Base-by-base conservation (phyloP, 331 rosid species). In the Telfairia occidentalis region DNA sequence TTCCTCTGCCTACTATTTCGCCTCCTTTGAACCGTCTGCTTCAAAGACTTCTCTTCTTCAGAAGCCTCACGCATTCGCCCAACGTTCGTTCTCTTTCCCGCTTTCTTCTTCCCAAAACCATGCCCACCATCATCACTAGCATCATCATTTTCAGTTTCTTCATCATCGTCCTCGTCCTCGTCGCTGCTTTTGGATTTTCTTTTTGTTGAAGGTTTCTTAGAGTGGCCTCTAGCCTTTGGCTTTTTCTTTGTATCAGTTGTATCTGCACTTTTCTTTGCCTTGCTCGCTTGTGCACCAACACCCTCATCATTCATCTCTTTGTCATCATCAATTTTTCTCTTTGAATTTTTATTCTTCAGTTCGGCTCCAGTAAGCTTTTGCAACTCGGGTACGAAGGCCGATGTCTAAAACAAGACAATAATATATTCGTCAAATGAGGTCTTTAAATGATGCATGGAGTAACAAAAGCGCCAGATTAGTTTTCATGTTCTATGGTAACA, bases 331-430 rank as follows among this genome's bases (percentile, higher is more conserved):
- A 63, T 54, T 61, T 73, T 75, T 70, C 80, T 81, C 88, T 79
- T 83, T 28, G 87, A 84, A 46, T 80, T 71, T 82, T 58, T 71
- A 79, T 81, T 88, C 82, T 24, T 78, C 34, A 80, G 78, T 83
- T 94, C 83, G 50, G 79, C 87, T 79, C 96, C 92, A 63, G 75
- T 81, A 35, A 88, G 89, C 89, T 88, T 89, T 84, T 94, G 98
- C 87, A 94, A 65, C 88, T 91, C 98, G 3, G 98, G 98, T 78
- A 94, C 91, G 52, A 77, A 85, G 19, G 98, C 97, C 67, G 97
- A 83, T 49, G 98, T 94, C 98, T 91, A 78, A 52, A 66, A 59
- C 78, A 52, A 75, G 1, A 75, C 11, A 79, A 65, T 71, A 40
- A 32, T 75, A 64, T 38, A 69, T 53, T 19, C 54, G 48, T 76